Evolutionary conservation across 257 asterid species (phyloP).

Genomic region (Catharanthus roseus): DNA sequence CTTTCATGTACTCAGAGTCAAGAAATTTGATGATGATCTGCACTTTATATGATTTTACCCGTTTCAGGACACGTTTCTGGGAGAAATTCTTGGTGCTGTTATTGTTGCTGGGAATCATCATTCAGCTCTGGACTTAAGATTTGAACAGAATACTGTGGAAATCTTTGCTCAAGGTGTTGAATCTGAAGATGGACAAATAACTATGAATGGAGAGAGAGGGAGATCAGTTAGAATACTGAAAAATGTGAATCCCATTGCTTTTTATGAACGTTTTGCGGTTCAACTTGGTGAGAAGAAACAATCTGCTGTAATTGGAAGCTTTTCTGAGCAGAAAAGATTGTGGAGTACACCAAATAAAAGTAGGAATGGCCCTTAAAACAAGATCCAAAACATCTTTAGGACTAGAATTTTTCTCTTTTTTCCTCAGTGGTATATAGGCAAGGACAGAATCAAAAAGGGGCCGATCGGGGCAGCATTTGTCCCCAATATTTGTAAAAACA

Average conservation of each 20-base stretch:
- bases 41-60: neutral
- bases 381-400: neutral
- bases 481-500: too few species aligned
- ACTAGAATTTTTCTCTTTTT: neutral
- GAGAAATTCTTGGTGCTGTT: slow-evolving; percentile 81
- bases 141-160: slow-evolving; percentile 27
- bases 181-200: slow-evolving; percentile 56
- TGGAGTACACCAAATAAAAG: slow-evolving; percentile 40
- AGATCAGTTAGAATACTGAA: slow-evolving; percentile 49
- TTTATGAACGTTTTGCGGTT: slow-evolving; percentile 36
- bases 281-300: slow-evolving; percentile 49
- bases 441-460: too few species aligned
- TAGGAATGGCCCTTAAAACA: slow-evolving; percentile 2
- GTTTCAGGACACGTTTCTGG: slow-evolving; percentile 56
- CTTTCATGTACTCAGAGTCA: neutral
- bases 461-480: too few species aligned
- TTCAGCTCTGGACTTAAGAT: slow-evolving; percentile 33
- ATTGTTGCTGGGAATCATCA: slow-evolving; percentile 40
- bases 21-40: neutral
- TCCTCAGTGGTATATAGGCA: neutral
- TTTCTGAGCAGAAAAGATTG: slow-evolving; percentile 50
- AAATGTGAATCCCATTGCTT: slow-evolving; percentile 46
- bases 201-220: slow-evolving; percentile 34
- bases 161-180: slow-evolving; percentile 47
- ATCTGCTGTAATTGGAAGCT: slow-evolving; percentile 74